Conservation (phyloP, 345 rosid species). For the Gossypium turneri region DNA sequence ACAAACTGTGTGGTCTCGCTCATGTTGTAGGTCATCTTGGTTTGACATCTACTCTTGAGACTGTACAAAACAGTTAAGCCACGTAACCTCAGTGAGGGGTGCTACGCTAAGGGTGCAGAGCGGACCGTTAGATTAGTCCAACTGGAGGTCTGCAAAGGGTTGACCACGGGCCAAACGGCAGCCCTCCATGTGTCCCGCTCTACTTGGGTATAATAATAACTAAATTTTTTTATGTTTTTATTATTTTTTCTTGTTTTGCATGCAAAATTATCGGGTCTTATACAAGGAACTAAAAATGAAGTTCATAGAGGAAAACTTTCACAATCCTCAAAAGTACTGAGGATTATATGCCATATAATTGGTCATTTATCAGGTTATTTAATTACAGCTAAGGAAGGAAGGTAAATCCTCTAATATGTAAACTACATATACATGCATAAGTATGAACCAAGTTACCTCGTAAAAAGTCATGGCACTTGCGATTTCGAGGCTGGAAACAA, state of each 20-base stretch:
- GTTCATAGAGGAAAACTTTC: neutral
- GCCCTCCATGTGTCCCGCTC: too few relatives aligned
- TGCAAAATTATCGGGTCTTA: neutral
- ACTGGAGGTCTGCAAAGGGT: too few relatives aligned
- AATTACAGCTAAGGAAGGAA: neutral
- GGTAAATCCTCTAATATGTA: neutral
- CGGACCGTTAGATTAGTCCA: too few relatives aligned
- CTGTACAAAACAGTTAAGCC: too few relatives aligned
- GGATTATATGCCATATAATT: neutral
- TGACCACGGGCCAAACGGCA: too few relatives aligned
- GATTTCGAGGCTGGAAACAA: neutral
- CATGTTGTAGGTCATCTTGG: too few relatives aligned
- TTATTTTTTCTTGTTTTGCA: neutral
- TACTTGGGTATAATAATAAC: too few relatives aligned
- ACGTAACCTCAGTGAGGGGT: too few relatives aligned
- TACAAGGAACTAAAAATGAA: neutral
- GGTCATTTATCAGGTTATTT: neutral
- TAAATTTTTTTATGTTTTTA: too few relatives aligned
- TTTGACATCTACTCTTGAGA: too few relatives aligned
- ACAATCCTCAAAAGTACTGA: neutral
- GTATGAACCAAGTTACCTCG: neutral
- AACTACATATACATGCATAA: neutral
- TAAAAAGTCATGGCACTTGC: neutral
- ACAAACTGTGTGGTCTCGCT: too few relatives aligned
- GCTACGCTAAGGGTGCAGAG: too few relatives aligned